Evolutionary conservation across 2,329 filamentous ascomycete species (phyloP), one percentile per base, ranked within the genome.

Genomic region (Paraphaeosphaeria minitans): DNA sequence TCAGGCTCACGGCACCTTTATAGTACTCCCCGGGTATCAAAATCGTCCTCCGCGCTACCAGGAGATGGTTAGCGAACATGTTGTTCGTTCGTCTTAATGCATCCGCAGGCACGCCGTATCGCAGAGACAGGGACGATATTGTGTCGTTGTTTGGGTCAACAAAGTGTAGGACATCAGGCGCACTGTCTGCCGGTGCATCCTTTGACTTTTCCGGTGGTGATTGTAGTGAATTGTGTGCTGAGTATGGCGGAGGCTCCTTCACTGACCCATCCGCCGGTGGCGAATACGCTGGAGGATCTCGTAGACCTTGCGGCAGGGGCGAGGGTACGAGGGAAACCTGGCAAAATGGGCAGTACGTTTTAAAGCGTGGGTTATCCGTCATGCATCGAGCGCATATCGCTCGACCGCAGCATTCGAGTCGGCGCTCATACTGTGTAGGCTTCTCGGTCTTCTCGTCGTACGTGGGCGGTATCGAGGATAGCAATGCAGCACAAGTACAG

Each of bases 81-180:
- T 87, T 86, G 77, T 95, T 95, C 58, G 84, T 82, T 53, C 80
- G 82, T 46, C 90, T 83, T 16, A 95, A 79, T 1, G 82, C 84
- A 9, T 82, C 69, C 19, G 85, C 80, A 1, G 91, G 89, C 0
- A 94, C 87, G 48, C 82, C 81, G 71, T 95, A 95, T 24, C 86
- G 84, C 7, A 95, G 80, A 0, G 89, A 89, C 16, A 95, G 79
- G 1, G 89, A 90, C 21, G 81, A 67, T 64, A 94, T 78, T 10
- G 84, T 88, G 72, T 95, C 91, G 60, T 84, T 81, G n/a, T 80
- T 77, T 57, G 90, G 88, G 67, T 90, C 82, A 50, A 95, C 80
- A 75, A 92, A 92, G 74, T 95, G 91, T 14, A 93, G 79, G 2
- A 87, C 86, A 74, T 93, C 89, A 58, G 85, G 82, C n/a, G 81